Evolutionary conservation across 305 asterid species (phyloP), one percentile per base, ranked within the genome.

Genomic region (Lippia alba): DNA sequence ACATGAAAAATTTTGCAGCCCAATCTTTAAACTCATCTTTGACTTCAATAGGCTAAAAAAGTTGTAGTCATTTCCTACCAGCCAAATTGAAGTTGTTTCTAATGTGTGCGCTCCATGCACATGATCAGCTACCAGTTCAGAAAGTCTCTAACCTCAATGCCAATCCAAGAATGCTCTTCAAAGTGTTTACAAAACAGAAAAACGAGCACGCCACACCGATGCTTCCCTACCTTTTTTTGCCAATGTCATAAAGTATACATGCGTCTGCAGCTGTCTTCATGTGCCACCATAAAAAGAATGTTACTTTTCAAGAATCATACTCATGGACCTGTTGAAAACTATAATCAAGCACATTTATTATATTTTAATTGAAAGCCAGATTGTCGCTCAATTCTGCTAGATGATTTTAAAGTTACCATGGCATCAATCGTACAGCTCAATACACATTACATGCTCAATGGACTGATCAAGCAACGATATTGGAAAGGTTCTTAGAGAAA

Each of bases 211-310:
- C 56, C 39, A 12, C n/a, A 12, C 15, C 66, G 62, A 75, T 59
- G 73, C 71, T 51, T 50, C 67, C 30, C 84, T 87, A 85, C 84
- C 84, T 86, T 82, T 83, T 76, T 72, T 89, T 87, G 78, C 73
- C 80, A 40, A 91, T 84, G 81, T 92, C 98, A 59, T 89, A 82
- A 48, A 83, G 84, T 78, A 90, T 87, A 79, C 97, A 92, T 60
- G 83, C 87, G 80, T 91, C 96, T 34, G 97, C 93, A 4, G 98
- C 96, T 14, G 93, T 87, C 79, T 92, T 92, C 83, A 92, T 84
- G 96, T 92, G 94, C 74, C 61, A 69, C 19, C 69, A 60, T n/a
- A 76, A 71, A 72, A 79, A 15, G 46, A 66, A 65, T 15, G 48
- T 9, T 12, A 40, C 9, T 30, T 54, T 24, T 16, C 10, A 20